Percentiles rank a stretch among this genome's conserved stretches.
These are phyloP conservation scores for Hirschfeldia incana DNA, from an alignment of 345 rosid species.

Conservation along the genomic window DNA sequence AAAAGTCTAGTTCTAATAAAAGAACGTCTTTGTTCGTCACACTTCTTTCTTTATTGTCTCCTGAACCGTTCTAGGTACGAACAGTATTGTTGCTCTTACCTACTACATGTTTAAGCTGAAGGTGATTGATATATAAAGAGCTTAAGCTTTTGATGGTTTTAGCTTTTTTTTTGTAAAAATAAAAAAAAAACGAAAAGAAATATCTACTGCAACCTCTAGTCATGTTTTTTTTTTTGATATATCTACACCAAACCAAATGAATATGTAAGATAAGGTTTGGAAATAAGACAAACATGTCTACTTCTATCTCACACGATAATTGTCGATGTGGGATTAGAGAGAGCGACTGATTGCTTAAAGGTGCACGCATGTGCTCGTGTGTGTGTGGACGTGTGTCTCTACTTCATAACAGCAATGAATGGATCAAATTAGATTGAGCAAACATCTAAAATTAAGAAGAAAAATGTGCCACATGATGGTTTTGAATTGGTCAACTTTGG, in stretches of 20 bases:
- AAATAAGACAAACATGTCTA: slow-evolving; percentile 27
- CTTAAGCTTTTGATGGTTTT: not conserved
- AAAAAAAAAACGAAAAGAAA: too few species aligned
- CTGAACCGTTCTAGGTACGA: too few species aligned
- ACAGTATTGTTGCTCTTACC: too few species aligned
- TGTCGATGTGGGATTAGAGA: slow-evolving; percentile 26
- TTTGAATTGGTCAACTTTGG: not conserved
- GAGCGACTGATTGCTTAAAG: slow-evolving; percentile 11
- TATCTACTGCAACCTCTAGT: not conserved
- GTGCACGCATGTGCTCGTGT: slow-evolving; percentile 32
- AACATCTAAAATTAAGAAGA: not conserved
- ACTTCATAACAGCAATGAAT: slow-evolving; percentile 20
- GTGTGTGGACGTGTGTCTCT: slow-evolving; percentile 10
- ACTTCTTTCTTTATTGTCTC: too few species aligned
- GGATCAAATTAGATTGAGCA: slow-evolving; percentile 17
- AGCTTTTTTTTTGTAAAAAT: not conserved
- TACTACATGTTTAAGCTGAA: too few species aligned
- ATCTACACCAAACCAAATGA: not conserved
- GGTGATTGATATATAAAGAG: too few species aligned
- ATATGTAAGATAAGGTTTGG: not conserved
- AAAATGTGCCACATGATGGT: not conserved
- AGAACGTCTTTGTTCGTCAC: too few species aligned
- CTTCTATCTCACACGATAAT: slow-evolving; percentile 12
- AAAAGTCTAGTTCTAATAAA: too few species aligned
- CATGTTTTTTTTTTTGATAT: not conserved